phyloP scores from a whole-genome alignment of 805 yeast genomes.

The Cyberlindnera sargentensis region DNA sequence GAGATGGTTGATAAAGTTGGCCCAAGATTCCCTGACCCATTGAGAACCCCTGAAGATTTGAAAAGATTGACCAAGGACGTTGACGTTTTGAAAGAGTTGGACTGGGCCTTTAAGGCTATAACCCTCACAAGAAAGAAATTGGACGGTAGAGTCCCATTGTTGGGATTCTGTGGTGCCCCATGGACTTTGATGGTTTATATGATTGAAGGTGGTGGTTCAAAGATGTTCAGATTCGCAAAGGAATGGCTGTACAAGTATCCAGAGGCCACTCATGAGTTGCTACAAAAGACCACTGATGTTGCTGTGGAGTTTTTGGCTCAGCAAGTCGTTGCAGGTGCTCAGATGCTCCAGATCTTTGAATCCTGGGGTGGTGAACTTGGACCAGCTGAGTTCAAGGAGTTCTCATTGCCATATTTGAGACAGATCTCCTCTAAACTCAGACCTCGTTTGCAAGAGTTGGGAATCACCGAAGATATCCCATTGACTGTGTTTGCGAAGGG shows the following conservation, averaged over 20 bases:
- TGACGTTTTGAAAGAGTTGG: slow-evolving; percentile 71
- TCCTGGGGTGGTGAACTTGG: slow-evolving; percentile 98
- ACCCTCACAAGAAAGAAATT: slow-evolving; percentile 82
- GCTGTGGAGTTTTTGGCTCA: slow-evolving; percentile 89
- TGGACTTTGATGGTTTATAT: slow-evolving; percentile 96
- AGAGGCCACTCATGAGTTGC: slow-evolving; percentile 57
- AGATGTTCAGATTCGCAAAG: slow-evolving; percentile 83
- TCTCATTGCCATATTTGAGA: slow-evolving; percentile 79
- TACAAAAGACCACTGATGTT: slow-evolving; percentile 76
- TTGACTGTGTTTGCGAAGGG: slow-evolving; percentile 91
- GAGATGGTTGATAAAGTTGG: slow-evolving; percentile 93
- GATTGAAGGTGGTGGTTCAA: slow-evolving; percentile 97
- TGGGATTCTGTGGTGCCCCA: slow-evolving; percentile 97
- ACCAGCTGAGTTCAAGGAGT: slow-evolving; percentile 80
- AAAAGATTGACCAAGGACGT: slow-evolving; percentile 50
- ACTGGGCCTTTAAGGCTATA: slow-evolving; percentile 94
- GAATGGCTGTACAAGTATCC: slow-evolving; percentile 87
- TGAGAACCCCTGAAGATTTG: slow-evolving; percentile 68
- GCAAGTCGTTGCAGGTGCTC: slow-evolving; percentile 97
- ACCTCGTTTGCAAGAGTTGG: slow-evolving; percentile 60
- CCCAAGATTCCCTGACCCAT: slow-evolving; percentile 85
- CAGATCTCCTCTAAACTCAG: slow-evolving; percentile 71
- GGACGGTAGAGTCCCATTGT: slow-evolving; percentile 84
- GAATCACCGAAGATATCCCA: slow-evolving; percentile 67
- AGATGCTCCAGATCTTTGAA: slow-evolving; percentile 94